Conservation (phyloP, 108 stramenopile genomes). For the Chaetoceros tenuissimus region DNA sequence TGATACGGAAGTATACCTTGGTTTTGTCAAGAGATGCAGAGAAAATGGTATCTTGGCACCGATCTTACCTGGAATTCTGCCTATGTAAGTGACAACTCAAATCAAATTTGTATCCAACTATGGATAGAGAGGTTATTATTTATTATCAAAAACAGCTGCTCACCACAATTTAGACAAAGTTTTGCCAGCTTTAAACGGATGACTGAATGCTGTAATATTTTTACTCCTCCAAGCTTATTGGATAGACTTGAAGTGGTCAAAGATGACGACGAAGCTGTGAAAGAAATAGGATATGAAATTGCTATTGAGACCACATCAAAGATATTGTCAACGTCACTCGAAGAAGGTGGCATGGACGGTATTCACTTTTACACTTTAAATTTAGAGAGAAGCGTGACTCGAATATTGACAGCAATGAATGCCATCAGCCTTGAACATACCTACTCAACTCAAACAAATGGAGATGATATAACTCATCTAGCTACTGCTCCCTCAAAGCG, state of each 20-base stretch:
- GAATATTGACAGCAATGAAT: slow-evolving; percentile 55
- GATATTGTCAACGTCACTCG: slow-evolving; percentile 31
- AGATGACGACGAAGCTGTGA: slow-evolving; percentile 92
- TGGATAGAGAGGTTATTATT: no score
- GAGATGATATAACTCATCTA: not conserved
- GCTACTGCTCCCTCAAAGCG: slow-evolving; percentile 11
- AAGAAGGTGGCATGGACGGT: slow-evolving; percentile 51
- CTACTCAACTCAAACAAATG: not conserved
- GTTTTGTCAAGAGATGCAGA: slow-evolving; percentile 69
- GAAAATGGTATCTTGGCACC: slow-evolving; percentile 78
- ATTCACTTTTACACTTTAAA: slow-evolving; percentile 97
- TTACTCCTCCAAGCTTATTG: slow-evolving; percentile 55
- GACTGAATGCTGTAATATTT: slow-evolving; percentile 71
- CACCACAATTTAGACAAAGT: slow-evolving; percentile 51
- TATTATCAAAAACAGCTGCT: no score
- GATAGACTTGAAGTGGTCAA: slow-evolving; percentile 58
- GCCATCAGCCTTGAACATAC: slow-evolving; percentile 21
- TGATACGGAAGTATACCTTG: slow-evolving; percentile 69
- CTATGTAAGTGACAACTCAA: slow-evolving; percentile 52
- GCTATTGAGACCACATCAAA: slow-evolving; percentile 70
- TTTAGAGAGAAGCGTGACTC: slow-evolving; percentile 78
- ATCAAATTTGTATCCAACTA: no score
- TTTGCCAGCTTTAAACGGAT: slow-evolving; percentile 71
- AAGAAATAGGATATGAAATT: slow-evolving; percentile 83
- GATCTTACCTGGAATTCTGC: slow-evolving; percentile 92